Evolutionary conservation across 768 basidiomycete species (phyloP).

Genomic region (Termitomyces sp.): DNA sequence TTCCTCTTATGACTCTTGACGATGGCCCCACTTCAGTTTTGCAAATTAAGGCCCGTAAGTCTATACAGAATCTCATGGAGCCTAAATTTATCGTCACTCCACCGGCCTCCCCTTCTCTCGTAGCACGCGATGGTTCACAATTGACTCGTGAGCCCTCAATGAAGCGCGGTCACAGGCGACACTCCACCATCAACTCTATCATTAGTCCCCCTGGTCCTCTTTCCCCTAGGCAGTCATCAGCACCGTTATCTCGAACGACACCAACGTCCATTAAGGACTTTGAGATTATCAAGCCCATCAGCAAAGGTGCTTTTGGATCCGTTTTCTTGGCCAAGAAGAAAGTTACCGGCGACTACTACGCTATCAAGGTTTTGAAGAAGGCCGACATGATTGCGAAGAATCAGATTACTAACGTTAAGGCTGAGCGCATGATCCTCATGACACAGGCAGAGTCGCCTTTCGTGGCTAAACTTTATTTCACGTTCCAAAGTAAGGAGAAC

Average conservation of each 20-base stretch:
- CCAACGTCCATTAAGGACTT: conserved; percentile 98
- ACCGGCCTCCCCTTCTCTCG: conserved; percentile 67
- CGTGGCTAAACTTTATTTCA: conserved; percentile 96
- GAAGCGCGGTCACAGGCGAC: conserved; percentile 63
- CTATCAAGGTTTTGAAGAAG: conserved; percentile 99
- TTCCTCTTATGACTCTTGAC: conserved; percentile 37
- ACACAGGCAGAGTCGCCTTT: conserved; percentile 98
- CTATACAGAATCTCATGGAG: conserved; percentile 59
- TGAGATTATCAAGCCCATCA: conserved; percentile 98
- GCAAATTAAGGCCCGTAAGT: conserved; percentile 61
- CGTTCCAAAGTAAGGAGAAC: conserved; percentile 99
- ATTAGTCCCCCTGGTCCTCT: conserved; percentile 65
- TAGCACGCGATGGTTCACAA: conserved; percentile 33
- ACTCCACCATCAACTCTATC: conserved; percentile 66
- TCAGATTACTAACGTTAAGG: conserved; percentile 99
- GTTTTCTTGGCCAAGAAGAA: conserved; percentile 99
- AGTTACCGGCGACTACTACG: conserved; percentile 96
- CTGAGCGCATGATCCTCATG: conserved; percentile 99
- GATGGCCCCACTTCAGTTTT: conserved; percentile 60
- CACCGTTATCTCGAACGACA: conserved; percentile 73
- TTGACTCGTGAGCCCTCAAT: conserved; percentile 43
- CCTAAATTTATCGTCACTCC: conserved; percentile 71
- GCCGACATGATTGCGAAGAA: conserved; percentile 99
- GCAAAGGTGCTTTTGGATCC: conserved; percentile 97
- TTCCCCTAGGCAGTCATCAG: conserved; percentile 83